Evolutionary conservation across 768 basidiomycete species (phyloP).

Genomic region (Pisolithus microcarpus): DNA sequence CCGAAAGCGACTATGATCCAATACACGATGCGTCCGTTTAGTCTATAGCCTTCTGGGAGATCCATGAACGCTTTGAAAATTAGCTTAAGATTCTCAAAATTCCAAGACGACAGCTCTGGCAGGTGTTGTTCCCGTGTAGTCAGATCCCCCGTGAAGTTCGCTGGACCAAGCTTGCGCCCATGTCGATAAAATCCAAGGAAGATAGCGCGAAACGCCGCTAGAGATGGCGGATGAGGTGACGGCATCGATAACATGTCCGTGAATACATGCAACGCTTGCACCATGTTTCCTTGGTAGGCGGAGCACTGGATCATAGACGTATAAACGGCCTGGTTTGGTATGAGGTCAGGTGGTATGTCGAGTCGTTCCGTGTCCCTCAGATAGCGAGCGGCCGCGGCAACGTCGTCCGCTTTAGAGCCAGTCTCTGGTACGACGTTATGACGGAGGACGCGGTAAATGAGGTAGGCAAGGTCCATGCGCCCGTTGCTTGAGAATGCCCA

Average conservation of each 20-base stretch:
- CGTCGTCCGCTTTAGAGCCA: slow-evolving; percentile 27
- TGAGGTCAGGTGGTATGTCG: slow-evolving; percentile 33
- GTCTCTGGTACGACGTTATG: slow-evolving; percentile 39
- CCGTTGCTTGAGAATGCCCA: slow-evolving; percentile 57
- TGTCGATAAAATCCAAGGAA: slow-evolving; percentile 72
- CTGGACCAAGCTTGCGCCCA: slow-evolving; percentile 27
- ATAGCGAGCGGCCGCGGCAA: slow-evolving; percentile 29
- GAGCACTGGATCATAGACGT: slow-evolving; percentile 60
- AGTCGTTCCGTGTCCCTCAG: slow-evolving; percentile 42
- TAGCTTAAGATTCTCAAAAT: slow-evolving; percentile 44
- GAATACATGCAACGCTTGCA: slow-evolving; percentile 48
- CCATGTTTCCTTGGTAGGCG: slow-evolving; percentile 65
- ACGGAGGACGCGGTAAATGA: slow-evolving; percentile 60
- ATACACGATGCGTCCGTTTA: slow-evolving; percentile 45
- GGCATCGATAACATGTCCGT: slow-evolving; percentile 54
- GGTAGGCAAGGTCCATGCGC: slow-evolving; percentile 47
- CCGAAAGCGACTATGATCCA: slow-evolving; percentile 66
- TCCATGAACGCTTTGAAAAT: slow-evolving; percentile 58
- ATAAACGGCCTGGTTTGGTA: slow-evolving; percentile 63
- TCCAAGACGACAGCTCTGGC: slow-evolving; percentile 37
- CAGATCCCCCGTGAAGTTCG: neutral
- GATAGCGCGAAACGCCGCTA: slow-evolving; percentile 58
- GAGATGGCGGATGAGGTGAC: slow-evolving; percentile 34
- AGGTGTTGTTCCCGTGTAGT: slow-evolving; percentile 7
- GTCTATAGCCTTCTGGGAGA: slow-evolving; percentile 39